phyloP scores from a whole-genome alignment of 2,329 filamentous ascomycete genomes.

The Alternaria rosae region DNA sequence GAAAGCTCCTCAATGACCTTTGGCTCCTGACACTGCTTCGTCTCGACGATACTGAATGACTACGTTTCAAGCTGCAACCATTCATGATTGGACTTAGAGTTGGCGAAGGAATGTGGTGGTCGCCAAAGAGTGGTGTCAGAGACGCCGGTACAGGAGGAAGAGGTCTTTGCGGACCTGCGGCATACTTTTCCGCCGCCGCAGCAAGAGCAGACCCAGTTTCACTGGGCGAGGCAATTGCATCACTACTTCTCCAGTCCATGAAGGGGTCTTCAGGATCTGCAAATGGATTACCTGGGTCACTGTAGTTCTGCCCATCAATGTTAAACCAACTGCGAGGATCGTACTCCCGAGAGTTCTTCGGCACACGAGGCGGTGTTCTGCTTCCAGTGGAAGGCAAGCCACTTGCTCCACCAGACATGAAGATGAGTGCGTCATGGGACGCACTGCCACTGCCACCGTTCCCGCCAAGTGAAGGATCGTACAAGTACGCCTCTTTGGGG shows the following conservation, averaged over 20 bases:
- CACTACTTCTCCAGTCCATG: conserved; percentile 7
- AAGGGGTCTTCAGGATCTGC: conserved; percentile 9
- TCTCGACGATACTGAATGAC: conserved; percentile 5
- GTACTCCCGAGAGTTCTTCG: conserved; percentile 3
- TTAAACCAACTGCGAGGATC: conserved; percentile 12
- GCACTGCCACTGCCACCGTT: neutral
- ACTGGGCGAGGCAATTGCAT: conserved; percentile 12
- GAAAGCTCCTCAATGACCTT: conserved; percentile 23
- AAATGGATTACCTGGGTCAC: conserved; percentile 20
- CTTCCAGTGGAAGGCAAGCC: conserved; percentile 7
- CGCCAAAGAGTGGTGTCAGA: neutral
- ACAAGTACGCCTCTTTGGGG: conserved; percentile 43
- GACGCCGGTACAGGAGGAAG: neutral
- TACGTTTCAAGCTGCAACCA: conserved; percentile 11
- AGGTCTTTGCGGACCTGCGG: conserved; percentile 11
- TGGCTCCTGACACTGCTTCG: conserved; percentile 24
- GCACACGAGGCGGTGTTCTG: conserved; percentile 1
- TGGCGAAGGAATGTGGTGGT: conserved; percentile 31
- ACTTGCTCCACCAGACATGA: conserved; percentile 34
- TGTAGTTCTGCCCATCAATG: conserved; percentile 15
- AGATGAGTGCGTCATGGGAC: conserved; percentile 28
- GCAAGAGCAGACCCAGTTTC: conserved; percentile 21
- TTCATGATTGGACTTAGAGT: conserved; percentile 28
- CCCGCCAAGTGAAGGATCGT: conserved; percentile 36
- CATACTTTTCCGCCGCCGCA: conserved; percentile 25